Percentiles rank a stretch among this genome's conserved stretches.
These are phyloP conservation scores for Closterium sp. DNA, from an alignment of 139 green algal genomes.

Conservation along the genomic window DNA sequence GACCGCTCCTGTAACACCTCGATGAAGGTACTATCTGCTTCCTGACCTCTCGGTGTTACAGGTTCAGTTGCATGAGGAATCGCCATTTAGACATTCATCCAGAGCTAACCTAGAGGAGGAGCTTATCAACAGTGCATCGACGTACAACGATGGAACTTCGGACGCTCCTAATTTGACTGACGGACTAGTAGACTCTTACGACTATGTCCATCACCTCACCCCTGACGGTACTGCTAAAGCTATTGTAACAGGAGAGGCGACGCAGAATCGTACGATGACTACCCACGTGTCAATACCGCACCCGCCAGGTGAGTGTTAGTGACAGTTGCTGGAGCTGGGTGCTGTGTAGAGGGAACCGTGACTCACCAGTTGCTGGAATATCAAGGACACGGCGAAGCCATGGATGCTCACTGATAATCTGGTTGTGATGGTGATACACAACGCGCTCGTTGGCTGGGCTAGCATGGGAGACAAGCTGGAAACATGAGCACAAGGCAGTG, in stretches of 20 bases:
- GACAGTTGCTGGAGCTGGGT: neutral
- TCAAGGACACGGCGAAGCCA: neutral
- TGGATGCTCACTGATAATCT: neutral
- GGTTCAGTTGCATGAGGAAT: neutral
- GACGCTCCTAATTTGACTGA: neutral
- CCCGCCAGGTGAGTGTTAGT: neutral
- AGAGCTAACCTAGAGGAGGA: neutral
- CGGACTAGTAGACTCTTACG: neutral
- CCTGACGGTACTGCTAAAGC: neutral
- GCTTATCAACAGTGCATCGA: neutral
- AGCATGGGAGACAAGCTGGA: neutral
- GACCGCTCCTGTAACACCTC: neutral
- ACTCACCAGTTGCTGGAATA: neutral
- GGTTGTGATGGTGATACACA: neutral
- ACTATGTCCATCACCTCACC: neutral
- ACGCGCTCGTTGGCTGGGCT: too few relatives aligned
- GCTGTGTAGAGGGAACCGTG: neutral
- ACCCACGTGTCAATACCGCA: neutral
- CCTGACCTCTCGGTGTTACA: neutral
- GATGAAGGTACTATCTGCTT: neutral
- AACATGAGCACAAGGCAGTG: neutral
- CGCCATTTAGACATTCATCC: neutral
- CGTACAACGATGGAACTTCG: too few relatives aligned
- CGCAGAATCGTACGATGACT: neutral
- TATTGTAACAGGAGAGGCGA: neutral